Percentiles rank a stretch among this genome's conserved stretches.
phyloP scores from a whole-genome alignment of 2,329 filamentous ascomycete genomes.

The Amylocarpus encephaloides region DNA sequence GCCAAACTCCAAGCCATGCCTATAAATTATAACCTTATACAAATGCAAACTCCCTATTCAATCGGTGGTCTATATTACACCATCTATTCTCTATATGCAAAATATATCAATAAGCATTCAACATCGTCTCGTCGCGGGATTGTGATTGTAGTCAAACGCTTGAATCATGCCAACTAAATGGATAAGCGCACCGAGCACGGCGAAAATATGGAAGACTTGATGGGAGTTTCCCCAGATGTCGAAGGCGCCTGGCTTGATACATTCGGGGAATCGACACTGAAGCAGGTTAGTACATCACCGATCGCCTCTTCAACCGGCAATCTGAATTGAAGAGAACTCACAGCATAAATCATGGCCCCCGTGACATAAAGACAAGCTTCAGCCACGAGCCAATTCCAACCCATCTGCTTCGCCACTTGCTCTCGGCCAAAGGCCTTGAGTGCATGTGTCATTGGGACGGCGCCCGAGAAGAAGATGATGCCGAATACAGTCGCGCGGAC shows the following conservation, averaged over 20 bases:
- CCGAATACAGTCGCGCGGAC: slow-evolving; percentile 7
- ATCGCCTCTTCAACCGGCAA: no score
- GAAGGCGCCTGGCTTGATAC: slow-evolving; percentile 36
- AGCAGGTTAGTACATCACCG: background rate
- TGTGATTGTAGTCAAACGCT: slow-evolving; percentile 22
- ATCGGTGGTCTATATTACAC: no score
- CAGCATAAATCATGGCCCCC: slow-evolving; percentile 36
- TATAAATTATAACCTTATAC: no score
- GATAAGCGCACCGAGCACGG: slow-evolving; percentile 36
- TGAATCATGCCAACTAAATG: slow-evolving; percentile 35
- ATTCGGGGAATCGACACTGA: slow-evolving; percentile 40
- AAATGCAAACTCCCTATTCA: no score
- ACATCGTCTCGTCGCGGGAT: slow-evolving; percentile 12
- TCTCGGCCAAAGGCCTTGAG: slow-evolving; percentile 5
- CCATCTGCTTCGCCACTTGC: slow-evolving; percentile 8
- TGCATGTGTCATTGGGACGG: slow-evolving; percentile 10
- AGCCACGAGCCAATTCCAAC: slow-evolving; percentile 6
- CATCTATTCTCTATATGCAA: no score
- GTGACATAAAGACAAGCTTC: slow-evolving; percentile 14
- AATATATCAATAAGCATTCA: background rate
- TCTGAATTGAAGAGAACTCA: no score
- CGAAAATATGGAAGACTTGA: slow-evolving; percentile 41
- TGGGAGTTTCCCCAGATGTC: slow-evolving; percentile 41
- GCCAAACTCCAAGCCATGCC: no score
- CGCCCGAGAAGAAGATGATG: slow-evolving; percentile 9